A percentile compares a stretch with the other conserved stretches of the same genome.
Evolutionary conservation across 352 stramenopile genomes (phyloP).

Genomic region (Globisporangium polare): DNA sequence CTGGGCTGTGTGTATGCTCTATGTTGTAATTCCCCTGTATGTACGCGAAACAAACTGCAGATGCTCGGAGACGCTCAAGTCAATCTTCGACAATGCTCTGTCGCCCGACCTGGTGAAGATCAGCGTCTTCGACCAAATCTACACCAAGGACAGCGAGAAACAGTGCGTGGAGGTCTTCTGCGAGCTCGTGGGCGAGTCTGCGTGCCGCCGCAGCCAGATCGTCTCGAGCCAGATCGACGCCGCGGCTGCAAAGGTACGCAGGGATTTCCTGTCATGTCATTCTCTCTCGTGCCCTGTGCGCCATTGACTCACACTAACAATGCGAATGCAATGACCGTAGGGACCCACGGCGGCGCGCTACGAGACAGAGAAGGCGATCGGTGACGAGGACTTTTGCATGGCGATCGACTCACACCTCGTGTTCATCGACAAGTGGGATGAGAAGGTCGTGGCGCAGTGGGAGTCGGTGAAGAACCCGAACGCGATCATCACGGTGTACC

Average conservation of each 20-base stretch:
- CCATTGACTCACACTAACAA: background rate
- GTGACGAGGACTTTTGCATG: conserved; percentile 77
- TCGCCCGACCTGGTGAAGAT: conserved; percentile 18
- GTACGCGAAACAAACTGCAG: conserved; percentile 11
- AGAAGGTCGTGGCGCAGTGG: conserved; percentile 69
- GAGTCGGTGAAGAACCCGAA: conserved; percentile 62
- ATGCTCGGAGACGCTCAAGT: conserved; percentile 73
- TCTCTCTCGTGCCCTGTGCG: background rate
- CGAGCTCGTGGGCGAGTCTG: conserved; percentile 52
- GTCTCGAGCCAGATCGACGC: conserved; percentile 71
- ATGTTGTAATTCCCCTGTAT: background rate
- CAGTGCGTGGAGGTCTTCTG: conserved; percentile 66
- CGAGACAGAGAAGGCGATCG: conserved; percentile 72
- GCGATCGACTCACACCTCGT: conserved; percentile 79
- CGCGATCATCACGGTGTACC: conserved; percentile 81
- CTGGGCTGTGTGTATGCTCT: background rate
- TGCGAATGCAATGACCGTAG: conserved; percentile 15
- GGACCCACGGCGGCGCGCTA: conserved; percentile 69
- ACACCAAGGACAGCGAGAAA: conserved; percentile 56
- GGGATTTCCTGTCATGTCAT: background rate
- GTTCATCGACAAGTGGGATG: conserved; percentile 76
- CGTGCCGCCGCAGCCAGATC: conserved; percentile 59
- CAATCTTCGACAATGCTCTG: conserved; percentile 68
- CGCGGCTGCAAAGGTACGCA: conserved; percentile 46
- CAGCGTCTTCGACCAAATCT: conserved; percentile 33